phyloP scores from a whole-genome alignment of 352 stramenopile genomes.

The Phytopythium aichiense region DNA sequence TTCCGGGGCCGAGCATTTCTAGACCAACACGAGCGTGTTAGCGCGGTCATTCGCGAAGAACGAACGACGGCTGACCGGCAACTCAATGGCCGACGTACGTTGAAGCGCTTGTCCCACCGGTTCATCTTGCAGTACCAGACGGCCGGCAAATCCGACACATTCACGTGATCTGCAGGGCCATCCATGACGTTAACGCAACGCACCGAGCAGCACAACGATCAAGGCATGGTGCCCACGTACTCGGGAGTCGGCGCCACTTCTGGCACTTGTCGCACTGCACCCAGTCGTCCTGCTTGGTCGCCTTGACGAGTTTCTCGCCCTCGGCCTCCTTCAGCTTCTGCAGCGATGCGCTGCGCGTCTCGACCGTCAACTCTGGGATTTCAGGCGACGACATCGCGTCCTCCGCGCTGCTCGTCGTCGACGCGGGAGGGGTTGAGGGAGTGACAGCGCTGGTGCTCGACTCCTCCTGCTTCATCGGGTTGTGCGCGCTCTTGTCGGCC shows the following conservation, averaged over 20 bases:
- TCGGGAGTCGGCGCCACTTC: constrained; percentile 79
- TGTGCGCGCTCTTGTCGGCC: constrained; percentile 2
- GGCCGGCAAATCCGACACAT: constrained; percentile 66
- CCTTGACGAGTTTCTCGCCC: constrained; percentile 35
- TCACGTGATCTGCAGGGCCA: constrained; percentile 53
- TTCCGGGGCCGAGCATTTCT: constrained; percentile 75
- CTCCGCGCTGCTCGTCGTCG: constrained; percentile 11
- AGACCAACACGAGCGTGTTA: background rate
- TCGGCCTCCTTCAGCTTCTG: constrained; percentile 46
- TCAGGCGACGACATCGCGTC: constrained; percentile 7
- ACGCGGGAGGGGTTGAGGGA: background rate
- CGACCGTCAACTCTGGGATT: constrained; percentile 32
- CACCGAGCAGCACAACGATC: background rate
- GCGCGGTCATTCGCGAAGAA: background rate
- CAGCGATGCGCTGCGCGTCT: constrained; percentile 47
- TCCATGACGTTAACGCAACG: background rate
- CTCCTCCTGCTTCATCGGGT: constrained; percentile 9
- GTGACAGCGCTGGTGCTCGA: constrained; percentile 1
- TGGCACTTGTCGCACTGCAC: constrained; percentile 86
- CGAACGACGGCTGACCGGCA: background rate
- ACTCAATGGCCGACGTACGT: constrained; percentile 28
- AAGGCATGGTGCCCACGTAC: constrained; percentile 23
- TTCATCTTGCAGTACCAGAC: constrained; percentile 89
- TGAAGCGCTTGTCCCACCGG: constrained; percentile 73
- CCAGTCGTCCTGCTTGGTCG: constrained; percentile 82